Base-by-base conservation (phyloP, 805 yeast species). In the Ogataea nonfermentans region DNA sequence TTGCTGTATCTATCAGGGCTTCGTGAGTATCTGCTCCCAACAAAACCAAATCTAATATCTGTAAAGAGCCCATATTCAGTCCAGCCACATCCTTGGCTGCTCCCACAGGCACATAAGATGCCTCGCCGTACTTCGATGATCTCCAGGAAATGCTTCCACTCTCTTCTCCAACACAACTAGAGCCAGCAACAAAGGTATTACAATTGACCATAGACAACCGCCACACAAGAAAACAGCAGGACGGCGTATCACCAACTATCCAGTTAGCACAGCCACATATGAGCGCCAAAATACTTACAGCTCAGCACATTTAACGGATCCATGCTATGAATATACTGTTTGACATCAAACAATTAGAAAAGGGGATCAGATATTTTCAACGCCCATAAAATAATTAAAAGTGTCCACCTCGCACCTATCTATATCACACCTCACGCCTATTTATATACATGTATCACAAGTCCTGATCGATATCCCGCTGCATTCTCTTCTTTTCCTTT, bases 191-290 rank as follows among this genome's bases (percentile, higher is more conserved):
- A 0, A 47, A 38, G 6, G 55, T 50, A 2, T 32, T 15, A 24
- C 52, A 53, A 1, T 44, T 29, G 1, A 30, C 45, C 13, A 41
- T 37, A 0, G 62, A 51, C 22, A 61, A 35, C 28, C 61, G 51
- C 64, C 64, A 61, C 5, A 58, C 39, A 6, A 61, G 34, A 40
- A 55, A 59, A 17, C 52, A 36, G 26, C 63, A 52, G 11, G 57
- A 46, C 2, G 64, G 55, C 4, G 61, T 31, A 34, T 60, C 62
- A 3, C 65, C 65, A 40, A 56, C 64, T 61, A 16, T 27, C 29
- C 27, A 14, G 48, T 41, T 37, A 36, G 29, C 23, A 11, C 13
- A 1, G 11, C 14, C 13, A 4, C 9, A 14, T 12, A 32, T 36
- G 32, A 37, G 19, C 32, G 27, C 30, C 12, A 23, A 17, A 12